A percentile compares a stretch with the other conserved stretches of the same genome.
phyloP scores from a whole-genome alignment of 2,329 filamentous ascomycete genomes.

The Aspergillus tanneri region DNA sequence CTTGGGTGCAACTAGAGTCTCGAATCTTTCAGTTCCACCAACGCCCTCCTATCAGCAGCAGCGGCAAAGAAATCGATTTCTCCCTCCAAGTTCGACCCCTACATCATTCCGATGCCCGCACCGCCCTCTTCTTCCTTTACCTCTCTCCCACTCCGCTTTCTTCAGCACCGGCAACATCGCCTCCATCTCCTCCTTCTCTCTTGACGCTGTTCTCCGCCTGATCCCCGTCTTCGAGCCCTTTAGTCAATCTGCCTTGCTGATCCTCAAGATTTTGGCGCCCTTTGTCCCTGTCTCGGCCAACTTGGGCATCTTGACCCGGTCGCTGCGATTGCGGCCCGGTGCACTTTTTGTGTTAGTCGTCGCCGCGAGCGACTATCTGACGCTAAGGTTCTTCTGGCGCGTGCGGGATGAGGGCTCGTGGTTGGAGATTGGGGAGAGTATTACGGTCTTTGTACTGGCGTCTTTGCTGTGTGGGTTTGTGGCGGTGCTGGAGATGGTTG shows the following conservation, averaged over 20 bases:
- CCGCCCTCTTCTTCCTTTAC: constrained; percentile 94
- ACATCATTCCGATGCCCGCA: constrained; percentile 76
- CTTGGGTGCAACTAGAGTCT: constrained; percentile 89
- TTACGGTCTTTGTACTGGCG: constrained; percentile 94
- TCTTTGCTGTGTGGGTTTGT: constrained; percentile 89
- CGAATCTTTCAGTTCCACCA: too few species aligned
- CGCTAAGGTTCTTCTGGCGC: constrained; percentile 95
- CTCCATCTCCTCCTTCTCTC: constrained; percentile 86
- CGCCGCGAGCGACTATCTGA: constrained; percentile 85
- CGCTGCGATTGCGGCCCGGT: constrained; percentile 79
- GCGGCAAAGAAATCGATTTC: constrained; percentile 24
- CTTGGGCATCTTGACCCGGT: constrained; percentile 84
- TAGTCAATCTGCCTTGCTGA: constrained; percentile 78
- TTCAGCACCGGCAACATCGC: constrained; percentile 97
- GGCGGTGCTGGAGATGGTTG: constrained; percentile 78
- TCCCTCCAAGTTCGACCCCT: constrained; percentile 59
- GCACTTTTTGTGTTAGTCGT: constrained; percentile 94
- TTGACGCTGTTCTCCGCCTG: constrained; percentile 84
- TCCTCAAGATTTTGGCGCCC: constrained; percentile 88
- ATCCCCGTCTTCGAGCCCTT: constrained; percentile 93
- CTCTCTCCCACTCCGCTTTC: constrained; percentile 90
- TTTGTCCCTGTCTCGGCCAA: constrained; percentile 92
- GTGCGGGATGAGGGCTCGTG: constrained; percentile 95
- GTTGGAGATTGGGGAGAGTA: constrained; percentile 96
- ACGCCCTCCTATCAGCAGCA: constrained; percentile 41